Base-by-base conservation (phyloP, 2,329 filamentous ascomycete genomes). In the Fusarium algeriense region DNA sequence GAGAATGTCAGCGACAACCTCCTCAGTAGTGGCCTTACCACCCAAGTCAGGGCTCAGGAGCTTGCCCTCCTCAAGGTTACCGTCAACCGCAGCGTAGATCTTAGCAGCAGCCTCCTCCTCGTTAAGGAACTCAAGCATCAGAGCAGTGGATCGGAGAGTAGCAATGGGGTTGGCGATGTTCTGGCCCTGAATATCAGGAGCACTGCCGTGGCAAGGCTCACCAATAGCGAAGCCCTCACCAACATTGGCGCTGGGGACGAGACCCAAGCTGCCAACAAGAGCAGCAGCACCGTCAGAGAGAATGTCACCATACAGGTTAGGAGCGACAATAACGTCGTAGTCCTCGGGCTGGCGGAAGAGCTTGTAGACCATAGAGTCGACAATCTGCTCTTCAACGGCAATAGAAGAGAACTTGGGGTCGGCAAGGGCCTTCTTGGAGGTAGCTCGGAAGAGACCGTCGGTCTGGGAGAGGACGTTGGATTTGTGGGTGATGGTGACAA, bases 291-390 rank as follows among this genome's bases (percentile, higher is more conserved):
- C 95, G 81, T 99, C 96, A 4, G 94, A 97, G 41, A 99, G 87
- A 75, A 99, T 96, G 82, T 99, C 96, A 74, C 96, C 96, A 84
- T 99, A 98, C 68, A 99, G 88, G 85, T 98, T 98, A 56, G 95
- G 96, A 12, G 95, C 96, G 49, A 99, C 96, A 76, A 99, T 97
- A 74, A 98, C 95, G 81, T 99, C 96, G 89, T 98, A 99, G 79
- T 92, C 92, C 78, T 92, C 88, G 45, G 96, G 96, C 83, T 98
- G 94, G 69, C 95, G 93, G 90, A 98, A 98, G 62, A 99, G 92
- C 87, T 98, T 98, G 90, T 98, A 98, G 64, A 98, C 94, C 96
- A 99, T 99, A 69, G 92, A 95, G 84, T 99, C 96, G 70, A 99
- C 95, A 76, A 99, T 99, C 85, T 99, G 96, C 87, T 98, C 96